Evolutionary conservation across 352 stramenopile species (phyloP), one percentile per base, ranked within the genome.

Genomic region (Saprolegnia diclina): DNA sequence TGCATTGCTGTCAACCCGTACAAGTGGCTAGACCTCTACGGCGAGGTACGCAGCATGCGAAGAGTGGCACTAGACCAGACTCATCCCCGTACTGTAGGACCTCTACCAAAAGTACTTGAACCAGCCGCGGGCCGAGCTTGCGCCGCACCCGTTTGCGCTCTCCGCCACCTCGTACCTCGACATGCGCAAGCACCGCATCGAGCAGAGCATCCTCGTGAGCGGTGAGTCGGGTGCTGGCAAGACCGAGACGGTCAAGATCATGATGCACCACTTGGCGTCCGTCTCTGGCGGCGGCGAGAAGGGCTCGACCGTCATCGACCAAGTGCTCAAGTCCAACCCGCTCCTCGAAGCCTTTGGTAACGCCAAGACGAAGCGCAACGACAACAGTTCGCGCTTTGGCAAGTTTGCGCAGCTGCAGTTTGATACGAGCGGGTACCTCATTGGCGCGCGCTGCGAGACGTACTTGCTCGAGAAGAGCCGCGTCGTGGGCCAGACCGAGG

Each of bases 221-320:
- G 96, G 96, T 35, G 96, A 99, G 74, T 97, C 86, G 11, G 96
- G 96, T 52, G 94, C 96, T 35, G 96, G 96, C 61, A 99, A 99
- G 76, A 99, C 96, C 0, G 94, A 98, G 77, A 98, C 95, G 13
- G 97, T 95, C 19, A 99, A 98, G 78, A 97, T 97, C 71, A 87
- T 97, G 57, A 96, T 98, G 87, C 91, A 85, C 56, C 94, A 98
- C 73, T 76, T 99, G 45, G 90, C 91, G 0, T 85, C 85, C 64
- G 52, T 97, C 50, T 83, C 84, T 2, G 78, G 77, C 32, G 88
- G 89, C 64, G 90, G 82, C 16, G 89, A 94, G 65, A 83, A 35
- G 38, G 26, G 67, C 24, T 35, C 35, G 65, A 52, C 56, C 62
- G 90, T 98, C 55, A 97, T 98, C 71, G 83, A 97, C 73, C 90